Evolutionary conservation across 1,284 basidiomycete genomes (phyloP), one percentile per base, ranked within the genome.

Genomic region (Cutaneotrichosporon sp.): DNA sequence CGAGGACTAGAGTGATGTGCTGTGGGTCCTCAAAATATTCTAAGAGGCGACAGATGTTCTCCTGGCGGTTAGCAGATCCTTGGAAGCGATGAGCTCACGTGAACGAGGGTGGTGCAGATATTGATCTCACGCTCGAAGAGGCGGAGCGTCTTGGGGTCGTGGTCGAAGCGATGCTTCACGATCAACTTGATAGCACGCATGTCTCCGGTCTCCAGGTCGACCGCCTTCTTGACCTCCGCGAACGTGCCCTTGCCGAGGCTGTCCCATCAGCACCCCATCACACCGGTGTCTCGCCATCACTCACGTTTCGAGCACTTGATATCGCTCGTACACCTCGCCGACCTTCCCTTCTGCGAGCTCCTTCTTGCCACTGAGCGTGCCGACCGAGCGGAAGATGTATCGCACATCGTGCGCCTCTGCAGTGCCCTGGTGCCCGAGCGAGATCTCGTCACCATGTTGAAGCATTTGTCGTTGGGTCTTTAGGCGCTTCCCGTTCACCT

Each of bases 381-480:
- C 75, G 11, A 80, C 76, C 6, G 75, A 78, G 10, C 77, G 69
- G 60, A 69, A 74, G 50, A 77, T 69, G 66, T 89, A 87, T 7
- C 81, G 70, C 22, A 82, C 83, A 54, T 80, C 78, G 27, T 77
- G 78, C 58, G 82, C 79, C 8, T 82, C 80, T 7, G 75, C 60
- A 1, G 72, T 72, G 9, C 77, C 73, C 52, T 80, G 77, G 2
- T 86, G 84, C 7, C 91, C 92, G 69, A 95, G 88, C 7, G 88
- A 87, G 59, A 95, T 83, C 75, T 93, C 91, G 69, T 89, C 89
- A 4, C 92, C 91, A 66, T 93, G 88, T 25, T 82, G 83, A 54
- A 95, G 80, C 54, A 91, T 81, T 33, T 83, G 81, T 36, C 65
- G 66, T 2, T 54, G 81, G 55, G 84, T 86, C 7, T 14, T 18